A percentile compares a stretch with the other conserved stretches of the same genome.
Conservation (phyloP, 306 rosid species). For the Leucaena leucocephala region DNA sequence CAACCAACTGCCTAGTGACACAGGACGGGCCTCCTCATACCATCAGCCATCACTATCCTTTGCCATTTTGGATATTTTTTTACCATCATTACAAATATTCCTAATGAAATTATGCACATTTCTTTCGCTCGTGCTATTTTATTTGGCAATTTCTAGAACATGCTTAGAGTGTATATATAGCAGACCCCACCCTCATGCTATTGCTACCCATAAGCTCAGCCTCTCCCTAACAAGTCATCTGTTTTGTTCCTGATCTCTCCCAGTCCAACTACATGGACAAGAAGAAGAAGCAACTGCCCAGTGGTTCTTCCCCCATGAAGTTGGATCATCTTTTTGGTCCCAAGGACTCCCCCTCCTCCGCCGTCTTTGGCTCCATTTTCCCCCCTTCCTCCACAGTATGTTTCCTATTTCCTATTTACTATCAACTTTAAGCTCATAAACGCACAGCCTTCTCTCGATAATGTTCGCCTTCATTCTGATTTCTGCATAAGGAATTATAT, state of each 20-base stretch:
- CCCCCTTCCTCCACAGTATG: conserved; percentile 72
- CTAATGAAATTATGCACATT: background rate
- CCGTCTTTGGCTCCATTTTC: conserved; percentile 72
- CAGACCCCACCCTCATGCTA: conserved; percentile 4
- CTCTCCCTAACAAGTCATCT: background rate
- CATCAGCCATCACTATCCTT: background rate
- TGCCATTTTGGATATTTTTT: background rate
- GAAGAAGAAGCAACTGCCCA: conserved; percentile 56
- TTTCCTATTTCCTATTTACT: background rate
- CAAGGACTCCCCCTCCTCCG: conserved; percentile 57
- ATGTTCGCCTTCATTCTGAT: background rate
- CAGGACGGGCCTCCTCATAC: conserved; percentile 32
- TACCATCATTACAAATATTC: too few relatives aligned
- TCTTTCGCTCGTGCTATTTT: background rate
- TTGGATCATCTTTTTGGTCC: conserved; percentile 94
- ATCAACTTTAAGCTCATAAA: too few relatives aligned
- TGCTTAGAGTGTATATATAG: conserved; percentile 49
- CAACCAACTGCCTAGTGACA: background rate
- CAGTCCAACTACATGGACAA: background rate
- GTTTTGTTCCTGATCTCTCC: background rate
- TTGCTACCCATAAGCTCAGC: background rate
- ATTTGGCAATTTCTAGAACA: background rate
- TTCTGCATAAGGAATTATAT: background rate
- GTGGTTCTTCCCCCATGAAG: conserved; percentile 49
- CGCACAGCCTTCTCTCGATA: background rate